Base-by-base conservation (phyloP, 495 filamentous ascomycete species). In the Lasiosphaeria ovina region DNA sequence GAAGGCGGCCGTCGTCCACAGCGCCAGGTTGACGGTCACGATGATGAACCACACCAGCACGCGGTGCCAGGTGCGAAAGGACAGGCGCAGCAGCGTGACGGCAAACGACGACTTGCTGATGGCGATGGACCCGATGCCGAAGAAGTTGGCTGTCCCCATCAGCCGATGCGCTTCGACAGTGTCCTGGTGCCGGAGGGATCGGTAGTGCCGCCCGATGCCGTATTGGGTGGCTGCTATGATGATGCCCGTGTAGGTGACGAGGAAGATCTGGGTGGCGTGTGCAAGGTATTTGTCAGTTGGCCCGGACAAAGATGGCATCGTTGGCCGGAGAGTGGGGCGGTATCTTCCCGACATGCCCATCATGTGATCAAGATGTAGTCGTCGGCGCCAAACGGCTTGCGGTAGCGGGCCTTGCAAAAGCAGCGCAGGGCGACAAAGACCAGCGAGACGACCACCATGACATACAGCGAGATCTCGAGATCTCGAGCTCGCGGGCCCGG, bases 61-160 rank as follows among this genome's bases (percentile, higher is more conserved):
- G 42, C 24, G 53, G 3, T 58, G 17, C 62, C 54, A 54, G 24
- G 34, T 49, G 16, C 53, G 40, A 9, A 17, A 2, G 16, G 59
- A 31, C 44, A 65, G n/a, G 17, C 59, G 59, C 12, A 65, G 62
- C 34, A 65, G 49, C 10, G 62, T 62, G 17, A 65, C 35, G 38
- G 62, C 62, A 34, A 65, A 54, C 16, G 59, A 62, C 24, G 55
- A 35, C 24, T 65, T 63, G 35, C 35, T 47, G 14, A 61, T 4
- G 6, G 42, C 55, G 44, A 57, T 57, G 10, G 42, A 48, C 9
- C 14, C 6, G 24, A 38, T 14, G 6, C 8, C 35, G 56, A 58
- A 12, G 35, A 36, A 51, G 8, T 51, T 47, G 16, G 49, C 49
- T 14, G 49, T 51, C 17, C n/a, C 56, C 3, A 51, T 9, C 10